Conservation (phyloP, 2,329 filamentous ascomycete genomes). For the Xylaria sp. region DNA sequence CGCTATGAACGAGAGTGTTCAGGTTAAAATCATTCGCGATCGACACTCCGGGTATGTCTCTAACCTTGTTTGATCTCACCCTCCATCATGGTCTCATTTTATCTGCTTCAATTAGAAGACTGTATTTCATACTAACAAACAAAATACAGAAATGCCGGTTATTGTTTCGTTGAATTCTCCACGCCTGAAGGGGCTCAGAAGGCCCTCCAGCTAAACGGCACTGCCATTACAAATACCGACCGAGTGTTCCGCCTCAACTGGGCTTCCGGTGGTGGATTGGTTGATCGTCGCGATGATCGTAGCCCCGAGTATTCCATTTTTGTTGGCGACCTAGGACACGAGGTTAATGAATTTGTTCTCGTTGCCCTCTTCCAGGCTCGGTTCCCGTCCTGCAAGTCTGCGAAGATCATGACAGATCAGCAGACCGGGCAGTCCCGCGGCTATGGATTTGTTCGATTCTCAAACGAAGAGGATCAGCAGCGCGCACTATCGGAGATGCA, state of each 20-base stretch:
- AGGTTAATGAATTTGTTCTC: conserved; percentile 98
- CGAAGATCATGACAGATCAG: conserved; percentile 99
- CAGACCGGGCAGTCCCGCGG: conserved; percentile 97
- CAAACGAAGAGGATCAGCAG: conserved; percentile 94
- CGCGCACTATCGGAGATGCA: conserved; percentile 97
- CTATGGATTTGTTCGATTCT: conserved; percentile 98
- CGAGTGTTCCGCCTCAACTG: conserved; percentile 99
- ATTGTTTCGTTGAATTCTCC: conserved; percentile 96
- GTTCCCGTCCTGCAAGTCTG: conserved; percentile 97
- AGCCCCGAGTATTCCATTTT: conserved; percentile 98
- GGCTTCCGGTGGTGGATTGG: conserved; percentile 94
- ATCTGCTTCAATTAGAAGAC: background rate
- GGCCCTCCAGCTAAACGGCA: conserved; percentile 89
- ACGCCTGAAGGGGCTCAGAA: conserved; percentile 87
- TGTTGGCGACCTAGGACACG: conserved; percentile 95
- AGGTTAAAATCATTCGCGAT: conserved; percentile 99
- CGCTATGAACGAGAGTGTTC: conserved; percentile 91
- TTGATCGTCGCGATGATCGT: conserved; percentile 94
- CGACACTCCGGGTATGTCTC: conserved; percentile 88
- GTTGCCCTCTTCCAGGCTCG: conserved; percentile 97
- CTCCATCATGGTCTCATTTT: background rate
- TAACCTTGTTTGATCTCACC: background rate
- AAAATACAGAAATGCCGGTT: conserved; percentile 83
- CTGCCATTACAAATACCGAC: conserved; percentile 89
- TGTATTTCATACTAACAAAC: background rate